Conservation (phyloP, 805 yeast genomes). For the Candida stauntonica region DNA sequence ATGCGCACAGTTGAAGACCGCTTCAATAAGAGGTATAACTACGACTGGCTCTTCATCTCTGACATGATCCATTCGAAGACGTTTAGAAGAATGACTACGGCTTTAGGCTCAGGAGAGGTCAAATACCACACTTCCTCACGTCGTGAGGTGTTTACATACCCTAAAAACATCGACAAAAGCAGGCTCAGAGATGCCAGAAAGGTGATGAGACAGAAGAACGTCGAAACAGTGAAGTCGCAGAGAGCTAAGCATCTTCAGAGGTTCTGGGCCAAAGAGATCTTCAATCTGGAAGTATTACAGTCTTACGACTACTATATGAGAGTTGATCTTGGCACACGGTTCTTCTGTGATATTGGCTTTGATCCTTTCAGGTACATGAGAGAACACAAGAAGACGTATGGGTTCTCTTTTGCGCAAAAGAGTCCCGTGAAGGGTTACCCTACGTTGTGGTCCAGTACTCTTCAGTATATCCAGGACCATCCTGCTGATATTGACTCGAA, state of each 20-base stretch:
- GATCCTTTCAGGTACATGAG: slow-evolving; percentile 49
- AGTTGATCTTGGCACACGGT: slow-evolving; percentile 41
- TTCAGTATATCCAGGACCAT: slow-evolving; percentile 53
- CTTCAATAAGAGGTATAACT: slow-evolving; percentile 54
- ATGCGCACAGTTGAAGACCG: slow-evolving; percentile 61
- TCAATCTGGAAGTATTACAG: slow-evolving; percentile 37
- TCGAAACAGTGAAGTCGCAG: slow-evolving; percentile 51
- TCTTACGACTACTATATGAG: slow-evolving; percentile 51
- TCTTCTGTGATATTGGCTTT: slow-evolving; percentile 44
- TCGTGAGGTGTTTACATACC: slow-evolving; percentile 40
- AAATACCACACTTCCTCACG: slow-evolving; percentile 58
- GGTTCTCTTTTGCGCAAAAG: slow-evolving; percentile 59
- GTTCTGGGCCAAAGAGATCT: slow-evolving; percentile 43
- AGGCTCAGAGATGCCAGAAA: slow-evolving; percentile 29
- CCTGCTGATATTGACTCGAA: slow-evolving; percentile 57
- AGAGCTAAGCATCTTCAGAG: slow-evolving; percentile 55
- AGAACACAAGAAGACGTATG: slow-evolving; percentile 49
- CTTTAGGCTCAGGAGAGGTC: slow-evolving; percentile 48
- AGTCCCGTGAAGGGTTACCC: slow-evolving; percentile 70
- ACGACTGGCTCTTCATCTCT: slow-evolving; percentile 75
- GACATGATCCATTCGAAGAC: slow-evolving; percentile 53
- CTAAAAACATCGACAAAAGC: slow-evolving; percentile 7
- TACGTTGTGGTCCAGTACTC: slow-evolving; percentile 71
- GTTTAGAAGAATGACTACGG: slow-evolving; percentile 42
- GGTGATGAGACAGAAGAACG: slow-evolving; percentile 35